phyloP scores from a whole-genome alignment of 371 early-diverging fungal genomes.

The Blakeslea trispora region DNA sequence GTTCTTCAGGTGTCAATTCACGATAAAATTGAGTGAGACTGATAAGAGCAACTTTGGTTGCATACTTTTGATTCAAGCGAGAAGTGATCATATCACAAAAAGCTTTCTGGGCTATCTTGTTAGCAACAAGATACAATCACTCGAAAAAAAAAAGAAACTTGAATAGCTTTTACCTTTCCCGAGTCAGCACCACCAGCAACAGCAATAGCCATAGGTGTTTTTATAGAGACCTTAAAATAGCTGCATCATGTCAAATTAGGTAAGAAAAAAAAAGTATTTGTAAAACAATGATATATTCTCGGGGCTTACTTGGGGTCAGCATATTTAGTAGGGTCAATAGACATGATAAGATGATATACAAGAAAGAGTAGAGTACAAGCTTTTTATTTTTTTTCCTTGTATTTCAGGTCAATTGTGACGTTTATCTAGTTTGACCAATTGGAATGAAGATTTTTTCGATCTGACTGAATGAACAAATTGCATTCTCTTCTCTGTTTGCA shows the following conservation, averaged over 20 bases:
- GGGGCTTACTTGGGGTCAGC: slow-evolving; percentile 40
- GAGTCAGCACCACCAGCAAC: slow-evolving; percentile 49
- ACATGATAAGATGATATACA: slow-evolving; percentile 27
- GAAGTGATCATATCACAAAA: slow-evolving; percentile 29
- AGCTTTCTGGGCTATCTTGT: slow-evolving; percentile 17
- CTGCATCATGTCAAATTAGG: slow-evolving; percentile 7
- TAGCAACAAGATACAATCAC: no score
- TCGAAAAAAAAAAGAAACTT: background rate
- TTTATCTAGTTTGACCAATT: slow-evolving; percentile 1
- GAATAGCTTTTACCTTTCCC: slow-evolving; percentile 43
- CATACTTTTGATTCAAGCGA: slow-evolving; percentile 28
- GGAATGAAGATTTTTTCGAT: background rate
- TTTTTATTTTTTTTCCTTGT: slow-evolving; percentile 10
- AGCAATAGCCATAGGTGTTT: slow-evolving; percentile 46
- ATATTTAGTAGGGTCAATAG: slow-evolving; percentile 45
- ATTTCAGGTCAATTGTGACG: background rate
- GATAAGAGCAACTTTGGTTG: slow-evolving; percentile 41
- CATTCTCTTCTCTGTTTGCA: slow-evolving; percentile 8
- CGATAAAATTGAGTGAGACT: slow-evolving; percentile 63
- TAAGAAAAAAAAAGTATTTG: background rate
- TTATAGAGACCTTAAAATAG: slow-evolving; percentile 47
- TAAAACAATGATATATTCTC: background rate
- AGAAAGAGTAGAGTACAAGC: background rate
- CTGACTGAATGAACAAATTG: slow-evolving; percentile 4
- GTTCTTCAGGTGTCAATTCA: slow-evolving; percentile 48